Percentiles rank a stretch among this genome's conserved stretches.
Conservation (phyloP, 257 asterid genomes). For the Asclepias syriaca region DNA sequence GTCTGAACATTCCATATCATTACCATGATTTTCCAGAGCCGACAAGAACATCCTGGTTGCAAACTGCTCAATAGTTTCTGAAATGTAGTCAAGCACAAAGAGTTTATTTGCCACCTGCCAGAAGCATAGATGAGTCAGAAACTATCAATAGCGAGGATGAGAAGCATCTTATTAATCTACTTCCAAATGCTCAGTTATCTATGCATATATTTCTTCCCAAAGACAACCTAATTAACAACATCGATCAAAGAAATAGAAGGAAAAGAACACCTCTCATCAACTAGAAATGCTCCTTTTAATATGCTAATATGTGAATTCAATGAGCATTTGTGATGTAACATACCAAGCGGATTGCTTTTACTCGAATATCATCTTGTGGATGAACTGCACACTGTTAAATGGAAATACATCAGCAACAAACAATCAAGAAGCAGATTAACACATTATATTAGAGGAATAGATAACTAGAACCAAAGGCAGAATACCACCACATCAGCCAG, state of each 20-base stretch:
- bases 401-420: constrained; percentile 25
- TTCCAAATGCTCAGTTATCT: background rate
- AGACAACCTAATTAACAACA: background rate
- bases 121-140: constrained; percentile 21
- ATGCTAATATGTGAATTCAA: background rate
- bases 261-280: constrained; percentile 8
- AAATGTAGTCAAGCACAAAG: constrained; percentile 48
- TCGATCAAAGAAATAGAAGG: constrained; percentile 7
- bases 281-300: background rate
- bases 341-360: constrained; percentile 94
- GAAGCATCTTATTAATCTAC: background rate
- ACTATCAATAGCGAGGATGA: constrained; percentile 15
- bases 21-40: constrained; percentile 45
- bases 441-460: background rate
- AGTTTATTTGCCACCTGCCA: constrained; percentile 90
- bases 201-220: background rate
- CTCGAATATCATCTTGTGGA: constrained; percentile 77
- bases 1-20: constrained; percentile 47
- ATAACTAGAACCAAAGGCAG: background rate
- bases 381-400: constrained; percentile 83
- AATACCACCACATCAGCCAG: background rate
- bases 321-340: background rate
- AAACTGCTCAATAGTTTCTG: constrained; percentile 75
- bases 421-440: background rate
- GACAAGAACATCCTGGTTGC: constrained; percentile 76